These are phyloP conservation scores for Apophysomyces trapeziformis DNA, from an alignment of 371 early-diverging fungal genomes.

Conservation along the genomic window DNA sequence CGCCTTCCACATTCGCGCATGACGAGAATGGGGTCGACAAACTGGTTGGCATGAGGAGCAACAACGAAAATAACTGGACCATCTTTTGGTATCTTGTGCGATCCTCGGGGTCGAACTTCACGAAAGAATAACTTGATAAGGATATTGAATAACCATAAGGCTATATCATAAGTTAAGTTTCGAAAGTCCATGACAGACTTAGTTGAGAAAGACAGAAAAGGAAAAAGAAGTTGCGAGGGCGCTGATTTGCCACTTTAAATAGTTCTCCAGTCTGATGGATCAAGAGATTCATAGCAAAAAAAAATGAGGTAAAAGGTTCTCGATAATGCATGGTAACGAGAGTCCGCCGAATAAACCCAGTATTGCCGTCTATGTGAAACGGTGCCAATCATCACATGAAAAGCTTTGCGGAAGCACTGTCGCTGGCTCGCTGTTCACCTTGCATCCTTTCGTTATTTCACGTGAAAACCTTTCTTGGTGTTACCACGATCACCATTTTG, in stretches of 20 bases:
- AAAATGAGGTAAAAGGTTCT: neutral
- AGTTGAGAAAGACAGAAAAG: neutral
- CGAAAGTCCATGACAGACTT: slow-evolving; percentile 9
- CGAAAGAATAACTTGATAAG: slow-evolving; percentile 85
- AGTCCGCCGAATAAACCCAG: neutral
- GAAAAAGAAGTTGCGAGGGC: neutral
- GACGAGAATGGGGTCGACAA: slow-evolving; percentile 92
- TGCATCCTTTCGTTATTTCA: neutral
- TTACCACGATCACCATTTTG: too few species aligned
- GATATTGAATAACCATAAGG: slow-evolving; percentile 60
- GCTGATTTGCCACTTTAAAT: slow-evolving; percentile 9
- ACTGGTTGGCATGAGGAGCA: slow-evolving; percentile 98
- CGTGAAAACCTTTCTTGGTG: neutral
- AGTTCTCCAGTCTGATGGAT: neutral
- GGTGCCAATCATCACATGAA: slow-evolving; percentile 7
- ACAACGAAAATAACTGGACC: slow-evolving; percentile 95
- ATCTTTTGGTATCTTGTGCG: slow-evolving; percentile 82
- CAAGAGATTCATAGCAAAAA: neutral
- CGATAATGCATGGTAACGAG: neutral
- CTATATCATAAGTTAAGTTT: slow-evolving; percentile 41
- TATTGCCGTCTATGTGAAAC: neutral
- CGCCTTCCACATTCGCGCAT: slow-evolving; percentile 80
- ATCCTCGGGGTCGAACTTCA: slow-evolving; percentile 86
- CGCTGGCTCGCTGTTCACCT: neutral
- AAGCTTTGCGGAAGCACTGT: neutral